Conservation (phyloP, 352 stramenopile genomes). For the Globisporangium canariense region DNA sequence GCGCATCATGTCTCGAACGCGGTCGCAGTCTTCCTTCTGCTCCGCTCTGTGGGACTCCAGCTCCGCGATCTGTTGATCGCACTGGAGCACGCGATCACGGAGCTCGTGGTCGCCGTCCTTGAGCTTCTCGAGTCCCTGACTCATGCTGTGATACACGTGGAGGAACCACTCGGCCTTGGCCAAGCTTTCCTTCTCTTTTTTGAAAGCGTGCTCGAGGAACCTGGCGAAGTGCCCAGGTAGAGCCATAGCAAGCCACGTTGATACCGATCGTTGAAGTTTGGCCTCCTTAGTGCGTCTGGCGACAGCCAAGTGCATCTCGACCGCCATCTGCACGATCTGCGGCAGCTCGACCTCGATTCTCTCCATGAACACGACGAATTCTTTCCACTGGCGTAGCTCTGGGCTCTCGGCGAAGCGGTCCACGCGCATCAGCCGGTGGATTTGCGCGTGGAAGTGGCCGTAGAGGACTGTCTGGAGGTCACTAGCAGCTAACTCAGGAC, state of each 20-base stretch:
- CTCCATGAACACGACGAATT: slow-evolving; percentile 22
- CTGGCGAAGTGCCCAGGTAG: slow-evolving; percentile 20
- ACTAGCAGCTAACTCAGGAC: slow-evolving; percentile 22
- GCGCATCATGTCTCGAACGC: slow-evolving; percentile 54
- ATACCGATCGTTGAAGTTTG: not conserved
- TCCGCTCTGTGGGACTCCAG: slow-evolving; percentile 28
- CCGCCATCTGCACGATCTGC: slow-evolving; percentile 17
- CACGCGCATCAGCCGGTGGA: slow-evolving; percentile 23
- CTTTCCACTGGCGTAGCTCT: slow-evolving; percentile 9
- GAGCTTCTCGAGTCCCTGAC: slow-evolving; percentile 40
- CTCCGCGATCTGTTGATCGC: slow-evolving; percentile 28
- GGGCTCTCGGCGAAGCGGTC: not conserved
- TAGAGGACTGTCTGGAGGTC: slow-evolving; percentile 35
- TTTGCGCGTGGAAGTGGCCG: slow-evolving; percentile 41
- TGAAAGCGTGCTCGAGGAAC: slow-evolving; percentile 21
- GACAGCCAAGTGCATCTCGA: slow-evolving; percentile 22
- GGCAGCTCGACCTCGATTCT: slow-evolving; percentile 24
- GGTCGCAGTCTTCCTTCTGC: slow-evolving; percentile 41
- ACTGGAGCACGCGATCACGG: slow-evolving; percentile 10
- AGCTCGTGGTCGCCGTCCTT: slow-evolving; percentile 26
- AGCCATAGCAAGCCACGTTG: slow-evolving; percentile 10
- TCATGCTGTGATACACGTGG: slow-evolving; percentile 30
- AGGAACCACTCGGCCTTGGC: slow-evolving; percentile 20
- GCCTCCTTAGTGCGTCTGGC: not conserved
- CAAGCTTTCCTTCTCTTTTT: slow-evolving; percentile 7